Conservation (phyloP, 1,139 yeast genomes). For the Lodderomyces margitis region DNA sequence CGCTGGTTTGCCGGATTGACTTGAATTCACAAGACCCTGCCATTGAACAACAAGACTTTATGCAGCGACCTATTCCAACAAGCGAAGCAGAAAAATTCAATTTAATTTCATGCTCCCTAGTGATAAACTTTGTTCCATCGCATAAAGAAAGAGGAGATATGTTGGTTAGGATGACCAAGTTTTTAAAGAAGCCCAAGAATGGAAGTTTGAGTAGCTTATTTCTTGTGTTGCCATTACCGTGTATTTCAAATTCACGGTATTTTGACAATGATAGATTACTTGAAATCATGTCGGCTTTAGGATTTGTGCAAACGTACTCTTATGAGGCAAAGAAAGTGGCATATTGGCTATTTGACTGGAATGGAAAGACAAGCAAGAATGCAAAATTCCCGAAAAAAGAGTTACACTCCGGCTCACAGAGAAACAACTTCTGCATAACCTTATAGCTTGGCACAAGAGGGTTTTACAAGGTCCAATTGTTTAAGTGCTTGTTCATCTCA, state of each 20-base stretch:
- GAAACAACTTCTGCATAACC: conserved; percentile 64
- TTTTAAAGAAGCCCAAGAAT: conserved; percentile 41
- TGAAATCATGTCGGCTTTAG: conserved; percentile 54
- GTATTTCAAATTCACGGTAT: conserved; percentile 79
- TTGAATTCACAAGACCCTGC: conserved; percentile 74
- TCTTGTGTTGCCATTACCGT: conserved; percentile 85
- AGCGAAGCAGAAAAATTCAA: conserved; percentile 49
- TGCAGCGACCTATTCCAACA: conserved; percentile 67
- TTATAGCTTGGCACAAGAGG: no score
- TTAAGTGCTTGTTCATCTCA: no score
- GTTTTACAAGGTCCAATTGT: no score
- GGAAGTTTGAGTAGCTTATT: conserved; percentile 45
- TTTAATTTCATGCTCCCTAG: conserved; percentile 78
- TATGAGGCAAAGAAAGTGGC: conserved; percentile 74
- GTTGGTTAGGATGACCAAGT: conserved; percentile 60
- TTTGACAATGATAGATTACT: conserved; percentile 47
- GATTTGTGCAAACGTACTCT: conserved; percentile 47
- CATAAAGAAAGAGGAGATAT: conserved; percentile 71
- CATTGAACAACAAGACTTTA: conserved; percentile 77
- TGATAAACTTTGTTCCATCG: conserved; percentile 82
- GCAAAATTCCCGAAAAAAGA: conserved; percentile 40
- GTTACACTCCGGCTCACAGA: conserved; percentile 48
- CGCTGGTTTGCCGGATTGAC: conserved; percentile 63
- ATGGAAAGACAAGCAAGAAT: conserved; percentile 22
- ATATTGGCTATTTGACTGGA: conserved; percentile 67